phyloP scores from a whole-genome alignment of 768 basidiomycete species.

The Boletus patriciae region DNA sequence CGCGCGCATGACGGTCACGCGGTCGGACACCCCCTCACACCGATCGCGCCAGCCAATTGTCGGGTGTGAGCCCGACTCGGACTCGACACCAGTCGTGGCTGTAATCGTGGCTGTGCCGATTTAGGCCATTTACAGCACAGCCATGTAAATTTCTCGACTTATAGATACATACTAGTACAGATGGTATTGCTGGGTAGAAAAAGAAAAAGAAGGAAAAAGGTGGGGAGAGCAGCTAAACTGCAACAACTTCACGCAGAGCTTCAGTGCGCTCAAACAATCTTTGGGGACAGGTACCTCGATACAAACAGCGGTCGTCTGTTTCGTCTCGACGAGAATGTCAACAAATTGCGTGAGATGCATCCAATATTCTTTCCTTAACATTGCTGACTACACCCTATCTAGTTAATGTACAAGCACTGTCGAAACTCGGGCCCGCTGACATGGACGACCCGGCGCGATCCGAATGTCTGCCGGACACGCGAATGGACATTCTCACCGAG shows the following conservation, averaged over 20 bases:
- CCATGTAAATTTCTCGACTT: too few relatives aligned
- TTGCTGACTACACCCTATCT: neutral
- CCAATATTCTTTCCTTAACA: neutral
- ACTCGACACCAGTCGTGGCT: too few relatives aligned
- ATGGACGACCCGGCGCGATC: slow-evolving; percentile 30
- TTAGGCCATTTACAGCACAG: too few relatives aligned
- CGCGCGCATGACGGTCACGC: too few relatives aligned
- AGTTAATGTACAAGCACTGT: slow-evolving; percentile 24
- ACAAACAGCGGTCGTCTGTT: slow-evolving; percentile 28
- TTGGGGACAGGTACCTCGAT: slow-evolving; percentile 26
- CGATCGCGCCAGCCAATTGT: too few relatives aligned
- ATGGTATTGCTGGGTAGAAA: too few relatives aligned
- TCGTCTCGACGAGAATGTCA: slow-evolving; percentile 30
- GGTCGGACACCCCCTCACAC: too few relatives aligned
- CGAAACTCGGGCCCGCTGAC: slow-evolving; percentile 29
- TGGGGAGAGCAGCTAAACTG: too few relatives aligned
- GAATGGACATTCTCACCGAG: slow-evolving; percentile 29
- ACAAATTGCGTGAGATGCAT: slow-evolving; percentile 23
- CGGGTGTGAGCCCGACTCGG: too few relatives aligned
- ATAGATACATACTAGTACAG: too few relatives aligned
- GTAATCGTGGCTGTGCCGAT: too few relatives aligned
- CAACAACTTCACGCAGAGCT: slow-evolving; percentile 20
- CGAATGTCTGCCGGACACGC: slow-evolving; percentile 33
- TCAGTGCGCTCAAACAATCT: slow-evolving; percentile 26
- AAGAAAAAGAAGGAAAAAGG: too few relatives aligned